Evolutionary conservation across 1,284 basidiomycete genomes (phyloP).

Genomic region (Porogramme epimiltina): DNA sequence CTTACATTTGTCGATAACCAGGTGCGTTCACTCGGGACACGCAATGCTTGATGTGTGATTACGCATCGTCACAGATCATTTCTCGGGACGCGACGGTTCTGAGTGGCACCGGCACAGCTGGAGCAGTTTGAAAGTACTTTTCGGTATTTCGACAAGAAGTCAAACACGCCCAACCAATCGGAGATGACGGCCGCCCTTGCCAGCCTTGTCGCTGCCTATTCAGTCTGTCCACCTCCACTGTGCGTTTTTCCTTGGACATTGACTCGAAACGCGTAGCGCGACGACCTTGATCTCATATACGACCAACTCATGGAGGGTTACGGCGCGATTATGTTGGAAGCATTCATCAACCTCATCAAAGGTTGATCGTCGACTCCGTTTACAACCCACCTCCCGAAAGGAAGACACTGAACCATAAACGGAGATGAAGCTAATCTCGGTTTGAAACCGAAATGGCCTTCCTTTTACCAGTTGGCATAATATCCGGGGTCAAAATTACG

Average conservation of each 20-base stretch:
- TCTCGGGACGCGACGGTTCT: constrained; percentile 90
- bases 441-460: no score
- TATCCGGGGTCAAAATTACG: no score
- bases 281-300: constrained; percentile 87
- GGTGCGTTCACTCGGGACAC: constrained; percentile 44
- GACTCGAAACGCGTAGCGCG: constrained; percentile 56
- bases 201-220: constrained; percentile 92
- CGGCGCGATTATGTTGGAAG: constrained; percentile 90
- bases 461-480: no score
- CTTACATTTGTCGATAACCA: constrained; percentile 96
- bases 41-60: constrained; percentile 1
- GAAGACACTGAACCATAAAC: no score
- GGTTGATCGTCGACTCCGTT: no score
- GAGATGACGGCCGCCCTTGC: constrained; percentile 94
- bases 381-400: no score
- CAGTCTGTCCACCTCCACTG: constrained; percentile 44
- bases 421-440: no score
- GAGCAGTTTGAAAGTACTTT: constrained; percentile 98
- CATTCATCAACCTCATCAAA: constrained; percentile 93
- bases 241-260: not conserved
- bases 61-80: constrained; percentile 55
- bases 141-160: constrained; percentile 94
- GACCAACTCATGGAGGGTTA: constrained; percentile 83
- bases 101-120: constrained; percentile 92
- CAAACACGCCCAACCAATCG: constrained; percentile 82